phyloP scores from a whole-genome alignment of 2,329 filamentous ascomycete species.

The Cercospora sp. region DNA sequence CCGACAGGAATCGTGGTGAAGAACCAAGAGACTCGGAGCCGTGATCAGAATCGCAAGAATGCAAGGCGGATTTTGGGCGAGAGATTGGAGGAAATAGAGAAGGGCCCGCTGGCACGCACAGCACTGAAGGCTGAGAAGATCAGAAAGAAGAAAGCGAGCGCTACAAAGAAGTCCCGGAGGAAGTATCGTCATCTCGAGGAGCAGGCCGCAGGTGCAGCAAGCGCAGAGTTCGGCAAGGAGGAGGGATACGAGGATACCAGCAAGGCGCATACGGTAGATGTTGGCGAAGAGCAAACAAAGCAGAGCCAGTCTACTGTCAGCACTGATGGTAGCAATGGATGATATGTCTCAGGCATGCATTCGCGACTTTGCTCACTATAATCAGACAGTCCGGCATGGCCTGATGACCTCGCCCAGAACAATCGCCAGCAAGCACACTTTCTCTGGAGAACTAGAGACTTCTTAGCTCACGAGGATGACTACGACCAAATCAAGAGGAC shows the following conservation, averaged over 20 bases:
- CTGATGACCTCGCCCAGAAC: not conserved
- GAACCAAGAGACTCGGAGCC: slow-evolving; percentile 84
- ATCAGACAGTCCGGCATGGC: not conserved
- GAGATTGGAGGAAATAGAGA: slow-evolving; percentile 70
- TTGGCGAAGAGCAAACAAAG: not conserved
- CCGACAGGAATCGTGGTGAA: slow-evolving; percentile 93
- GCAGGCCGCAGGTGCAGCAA: slow-evolving; percentile 42
- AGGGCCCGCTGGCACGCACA: slow-evolving; percentile 68
- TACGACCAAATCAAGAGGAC: not conserved
- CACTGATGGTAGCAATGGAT: not conserved
- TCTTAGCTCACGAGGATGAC: not conserved
- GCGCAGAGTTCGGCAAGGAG: not conserved
- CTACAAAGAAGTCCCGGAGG: slow-evolving; percentile 75
- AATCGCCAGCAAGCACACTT: not conserved
- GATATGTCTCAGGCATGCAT: not conserved
- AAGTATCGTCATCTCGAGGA: slow-evolving; percentile 70
- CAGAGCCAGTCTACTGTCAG: not conserved
- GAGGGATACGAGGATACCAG: not conserved
- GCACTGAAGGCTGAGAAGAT: slow-evolving; percentile 64
- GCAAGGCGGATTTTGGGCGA: slow-evolving; percentile 76
- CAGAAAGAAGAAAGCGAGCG: slow-evolving; percentile 71
- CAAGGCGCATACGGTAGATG: not conserved
- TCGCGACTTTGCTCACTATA: not conserved
- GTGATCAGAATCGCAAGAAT: slow-evolving; percentile 81
- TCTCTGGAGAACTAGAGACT: not conserved